Base-by-base conservation (phyloP, 768 basidiomycete genomes). In the Fomitopsis serialis region DNA sequence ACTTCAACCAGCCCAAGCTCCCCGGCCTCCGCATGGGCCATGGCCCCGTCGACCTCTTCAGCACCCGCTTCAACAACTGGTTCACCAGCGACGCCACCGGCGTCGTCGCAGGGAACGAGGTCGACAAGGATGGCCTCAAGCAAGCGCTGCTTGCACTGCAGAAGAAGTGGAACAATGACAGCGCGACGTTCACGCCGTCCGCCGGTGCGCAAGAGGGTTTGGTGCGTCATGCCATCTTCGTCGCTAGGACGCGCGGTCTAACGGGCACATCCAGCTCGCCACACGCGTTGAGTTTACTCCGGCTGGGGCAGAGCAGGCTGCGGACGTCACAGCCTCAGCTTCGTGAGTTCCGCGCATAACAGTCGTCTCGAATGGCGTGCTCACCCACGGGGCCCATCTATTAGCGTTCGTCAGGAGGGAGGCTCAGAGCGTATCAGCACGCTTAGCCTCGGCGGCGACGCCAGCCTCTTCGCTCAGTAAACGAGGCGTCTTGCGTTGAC, bases 21-120 rank as follows among this genome's bases (percentile, higher is more conserved):
- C 36, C 44, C 25, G 44, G 48, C 8, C 17, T 65, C 6, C 59
- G 61, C 51, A 50, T 67, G 50, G 66, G 66, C 19, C 66, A 57
- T 1, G 66, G 66, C 6, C 66, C 66, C 23, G 58, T 67, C 56
- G 66, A 67, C 52, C 58, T 67, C 43, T 67, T 67, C 57, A 63
- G 61, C 58, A 67, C 63, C 9, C 59, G 63, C 45, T 67, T 65
- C 54, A 19, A 45, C 22, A 67, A 67, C 53, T 57, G 52, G 52
- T 65, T 64, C 58, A 56, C 66, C 12, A 17, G 35, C 23, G 63
- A 65, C 27, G 64, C 57, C 3, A 53, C 42, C 9, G 64, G 64
- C 24, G 47, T 53, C 52, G 61, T 67, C 2, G 56, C 48, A 10
- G 66, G 64, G 1, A 44, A 57, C 17, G 50, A 55, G 48, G 64